Conservation (phyloP, 495 filamentous ascomycete genomes). For the Clavariopsis aquatica region DNA sequence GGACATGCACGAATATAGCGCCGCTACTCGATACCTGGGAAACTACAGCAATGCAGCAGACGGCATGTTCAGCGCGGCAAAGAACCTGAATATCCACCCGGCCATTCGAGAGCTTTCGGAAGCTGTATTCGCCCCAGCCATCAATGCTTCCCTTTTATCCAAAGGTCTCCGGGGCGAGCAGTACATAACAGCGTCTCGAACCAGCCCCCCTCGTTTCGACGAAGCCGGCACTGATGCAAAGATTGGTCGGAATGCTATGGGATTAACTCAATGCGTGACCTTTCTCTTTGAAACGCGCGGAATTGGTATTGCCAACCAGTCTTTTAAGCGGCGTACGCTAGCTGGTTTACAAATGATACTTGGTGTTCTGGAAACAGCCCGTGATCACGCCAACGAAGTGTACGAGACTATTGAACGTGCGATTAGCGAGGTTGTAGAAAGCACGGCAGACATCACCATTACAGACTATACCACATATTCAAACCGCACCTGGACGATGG, state of each 20-base stretch:
- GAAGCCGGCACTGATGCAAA: constrained; percentile 46
- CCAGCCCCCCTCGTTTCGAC: constrained; percentile 27
- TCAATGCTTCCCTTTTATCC: constrained; percentile 28
- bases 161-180: constrained; percentile 43
- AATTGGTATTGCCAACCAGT: constrained; percentile 43
- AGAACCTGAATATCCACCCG: constrained; percentile 44
- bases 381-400: constrained; percentile 39
- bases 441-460: constrained; percentile 30
- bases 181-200: constrained; percentile 40
- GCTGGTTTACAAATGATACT: constrained; percentile 42
- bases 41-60: constrained; percentile 38
- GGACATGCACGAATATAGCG: constrained; percentile 44
- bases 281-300: constrained; percentile 45
- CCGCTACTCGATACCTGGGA: constrained; percentile 34
- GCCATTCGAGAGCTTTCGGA: constrained; percentile 44
- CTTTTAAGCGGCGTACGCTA: constrained; percentile 42
- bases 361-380: constrained; percentile 41
- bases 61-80: constrained; percentile 43
- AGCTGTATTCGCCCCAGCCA: constrained; percentile 37
- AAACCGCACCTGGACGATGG: not conserved
- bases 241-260: constrained; percentile 42
- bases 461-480: not conserved
- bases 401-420: constrained; percentile 37
- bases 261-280: constrained; percentile 39
- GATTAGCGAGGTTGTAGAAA: constrained; percentile 31